These are phyloP conservation scores for Alternaria sp. DNA, from an alignment of 2,329 filamentous ascomycete genomes.

Conservation along the genomic window DNA sequence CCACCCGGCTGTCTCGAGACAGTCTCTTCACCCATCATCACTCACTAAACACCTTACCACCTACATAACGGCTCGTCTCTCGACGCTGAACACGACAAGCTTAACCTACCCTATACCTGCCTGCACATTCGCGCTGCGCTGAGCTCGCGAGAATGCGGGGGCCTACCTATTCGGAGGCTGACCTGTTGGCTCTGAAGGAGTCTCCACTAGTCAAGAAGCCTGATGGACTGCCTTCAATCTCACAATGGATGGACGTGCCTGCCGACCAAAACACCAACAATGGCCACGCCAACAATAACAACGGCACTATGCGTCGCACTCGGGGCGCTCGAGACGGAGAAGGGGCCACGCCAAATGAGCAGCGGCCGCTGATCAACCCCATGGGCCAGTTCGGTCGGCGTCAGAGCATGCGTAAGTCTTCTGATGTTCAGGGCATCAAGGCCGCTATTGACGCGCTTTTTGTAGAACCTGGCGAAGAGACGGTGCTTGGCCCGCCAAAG, in stretches of 20 bases:
- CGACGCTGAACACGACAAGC: slow-evolving; percentile 11
- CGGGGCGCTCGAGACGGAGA: slow-evolving; percentile 42
- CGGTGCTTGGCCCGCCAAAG: slow-evolving; percentile 85
- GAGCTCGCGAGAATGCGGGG: slow-evolving; percentile 40
- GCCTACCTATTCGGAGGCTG: slow-evolving; percentile 73
- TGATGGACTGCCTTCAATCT: slow-evolving; percentile 77
- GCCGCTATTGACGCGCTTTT: slow-evolving; percentile 43
- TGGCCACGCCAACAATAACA: slow-evolving; percentile 35
- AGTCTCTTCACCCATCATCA: slow-evolving; percentile 21
- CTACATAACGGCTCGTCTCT: slow-evolving; percentile 7
- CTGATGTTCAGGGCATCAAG: slow-evolving; percentile 54
- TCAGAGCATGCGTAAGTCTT: slow-evolving; percentile 58
- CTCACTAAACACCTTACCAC: slow-evolving; percentile 13
- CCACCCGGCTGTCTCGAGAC: slow-evolving; percentile 28
- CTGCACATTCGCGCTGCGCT: slow-evolving; percentile 16
- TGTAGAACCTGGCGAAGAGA: slow-evolving; percentile 74
- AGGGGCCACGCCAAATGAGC: slow-evolving; percentile 33
- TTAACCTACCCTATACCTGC: slow-evolving; percentile 27
- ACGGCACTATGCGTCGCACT: slow-evolving; percentile 35
- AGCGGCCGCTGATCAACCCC: slow-evolving; percentile 44
- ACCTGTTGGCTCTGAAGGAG: slow-evolving; percentile 77
- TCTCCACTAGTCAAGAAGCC: slow-evolving; percentile 88
- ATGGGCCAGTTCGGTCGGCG: slow-evolving; percentile 50
- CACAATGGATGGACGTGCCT: slow-evolving; percentile 93
- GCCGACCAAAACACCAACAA: slow-evolving; percentile 39